phyloP scores from a whole-genome alignment of 768 basidiomycete species.

The Pisolithus tinctorius region DNA sequence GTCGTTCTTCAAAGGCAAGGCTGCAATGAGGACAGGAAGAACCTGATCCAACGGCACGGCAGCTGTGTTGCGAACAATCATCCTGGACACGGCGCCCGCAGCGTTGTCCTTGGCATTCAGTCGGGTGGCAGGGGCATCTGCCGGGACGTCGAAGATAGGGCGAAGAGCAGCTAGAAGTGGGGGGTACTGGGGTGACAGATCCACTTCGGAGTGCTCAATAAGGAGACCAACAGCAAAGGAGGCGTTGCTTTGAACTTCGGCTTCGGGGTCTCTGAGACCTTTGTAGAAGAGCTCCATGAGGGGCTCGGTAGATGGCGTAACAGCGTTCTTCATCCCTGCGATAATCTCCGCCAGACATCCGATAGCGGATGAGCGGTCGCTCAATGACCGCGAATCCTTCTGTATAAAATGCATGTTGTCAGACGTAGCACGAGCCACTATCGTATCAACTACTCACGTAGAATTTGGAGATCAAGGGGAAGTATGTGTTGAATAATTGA shows the following conservation, averaged over 20 bases:
- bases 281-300: slow-evolving; percentile 80
- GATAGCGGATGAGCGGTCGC: slow-evolving; percentile 89
- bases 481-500: slow-evolving; percentile 78
- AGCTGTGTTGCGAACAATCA: slow-evolving; percentile 71
- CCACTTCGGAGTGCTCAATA: slow-evolving; percentile 76
- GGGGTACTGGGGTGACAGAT: slow-evolving; percentile 77
- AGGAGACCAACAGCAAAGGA: slow-evolving; percentile 92
- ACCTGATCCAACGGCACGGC: slow-evolving; percentile 89
- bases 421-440: background rate
- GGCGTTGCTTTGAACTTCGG: slow-evolving; percentile 95
- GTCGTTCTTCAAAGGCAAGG: slow-evolving; percentile 85
- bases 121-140: slow-evolving; percentile 55
- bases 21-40: slow-evolving; percentile 73
- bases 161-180: slow-evolving; percentile 72
- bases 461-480: slow-evolving; percentile 85
- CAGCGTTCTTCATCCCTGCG: slow-evolving; percentile 78
- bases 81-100: slow-evolving; percentile 84
- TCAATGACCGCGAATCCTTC: slow-evolving; percentile 82
- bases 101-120: slow-evolving; percentile 95
- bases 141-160: slow-evolving; percentile 66
- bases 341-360: slow-evolving; percentile 95
- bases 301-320: slow-evolving; percentile 78
- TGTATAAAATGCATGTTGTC: slow-evolving; percentile 22
- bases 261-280: slow-evolving; percentile 75
- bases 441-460: slow-evolving; percentile 51